Base-by-base conservation (phyloP, 192 early-diverging fungal genomes). In the Coemansia sp. region DNA sequence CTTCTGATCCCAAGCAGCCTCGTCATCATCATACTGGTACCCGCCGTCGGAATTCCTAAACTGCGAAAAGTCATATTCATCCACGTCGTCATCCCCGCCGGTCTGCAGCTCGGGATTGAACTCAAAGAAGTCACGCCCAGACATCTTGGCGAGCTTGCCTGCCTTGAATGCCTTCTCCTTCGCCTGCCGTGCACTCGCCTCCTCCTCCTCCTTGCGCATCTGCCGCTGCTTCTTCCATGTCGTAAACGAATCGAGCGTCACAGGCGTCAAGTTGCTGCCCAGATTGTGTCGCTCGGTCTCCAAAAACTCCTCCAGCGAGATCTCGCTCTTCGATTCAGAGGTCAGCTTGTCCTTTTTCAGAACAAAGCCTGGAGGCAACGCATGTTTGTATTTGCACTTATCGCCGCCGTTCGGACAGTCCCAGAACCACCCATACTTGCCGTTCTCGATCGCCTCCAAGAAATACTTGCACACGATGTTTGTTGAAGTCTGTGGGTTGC, bases 391-490 rank as follows among this genome's bases (percentile, higher is more conserved):
- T 84, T 94, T 97, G 85, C 97, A 99, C 66, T 87, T 87, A 61
- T 85, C 81, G 77, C 92, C 91, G 65, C 95, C 95, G 69, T 95
- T 96, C 38, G 97, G 97, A 74, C 97, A 99, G 61, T 95, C 94
- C 97, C 97, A 99, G 87, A 99, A 99, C 97, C 95, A 97, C 56
- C 95, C 95, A 81, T 98, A 99, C 84, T 96, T 97, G 69, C 87
- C 82, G 59, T 79, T 86, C 70, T 98, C 95, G 62, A 99, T 95
- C 13, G 95, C 95, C 66, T 98, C 95, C 83, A 99, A 86, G 73
- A 99, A 99, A 72, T 81, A 89, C 85, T 97, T 99, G 87, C 97
- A 99, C 15, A 99, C 97, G 84, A 99, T 99, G 56, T 90, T 93
- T 9, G 97, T 99, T 3, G 94, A 91, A 9, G 91, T 91, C 65